These are phyloP conservation scores for Pistacia vera DNA, from an alignment of 345 rosid species.

Conservation along the genomic window DNA sequence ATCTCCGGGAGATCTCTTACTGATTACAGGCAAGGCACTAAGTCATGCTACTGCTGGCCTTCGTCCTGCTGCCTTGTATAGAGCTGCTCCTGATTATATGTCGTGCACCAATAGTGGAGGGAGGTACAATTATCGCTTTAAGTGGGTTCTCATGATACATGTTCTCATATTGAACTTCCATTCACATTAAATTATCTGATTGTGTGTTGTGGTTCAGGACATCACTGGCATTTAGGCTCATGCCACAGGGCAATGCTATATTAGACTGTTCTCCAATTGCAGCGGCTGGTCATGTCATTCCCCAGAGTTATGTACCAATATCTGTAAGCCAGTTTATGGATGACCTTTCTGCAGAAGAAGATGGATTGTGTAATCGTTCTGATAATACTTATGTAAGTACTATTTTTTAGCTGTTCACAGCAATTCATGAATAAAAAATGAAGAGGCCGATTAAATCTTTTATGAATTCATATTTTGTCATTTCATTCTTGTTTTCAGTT, in stretches of 20 bases:
- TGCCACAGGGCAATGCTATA: constrained; percentile 95
- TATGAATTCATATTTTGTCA: background rate
- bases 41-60: constrained; percentile 96
- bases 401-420: constrained; percentile 8
- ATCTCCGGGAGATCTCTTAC: constrained; percentile 74
- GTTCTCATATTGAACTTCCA: constrained; percentile 14
- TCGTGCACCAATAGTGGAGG: constrained; percentile 58
- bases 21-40: constrained; percentile 92
- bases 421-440: constrained; percentile 3
- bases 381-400: constrained; percentile 68
- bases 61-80: constrained; percentile 82
- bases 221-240: constrained; percentile 85
- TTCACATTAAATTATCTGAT: constrained; percentile 14
- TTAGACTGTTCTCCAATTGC: constrained; percentile 95
- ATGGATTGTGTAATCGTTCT: constrained; percentile 52
- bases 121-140: constrained; percentile 50
- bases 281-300: constrained; percentile 95
- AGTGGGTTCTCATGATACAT: constrained; percentile 12
- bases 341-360: constrained; percentile 96
- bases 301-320: constrained; percentile 87
- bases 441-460: background rate
- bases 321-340: constrained; percentile 99
- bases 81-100: constrained; percentile 55
- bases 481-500: background rate
- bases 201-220: constrained; percentile 50